Evolutionary conservation across 495 filamentous ascomycete species (phyloP).

Genomic region (Aspergillus nidulans): DNA sequence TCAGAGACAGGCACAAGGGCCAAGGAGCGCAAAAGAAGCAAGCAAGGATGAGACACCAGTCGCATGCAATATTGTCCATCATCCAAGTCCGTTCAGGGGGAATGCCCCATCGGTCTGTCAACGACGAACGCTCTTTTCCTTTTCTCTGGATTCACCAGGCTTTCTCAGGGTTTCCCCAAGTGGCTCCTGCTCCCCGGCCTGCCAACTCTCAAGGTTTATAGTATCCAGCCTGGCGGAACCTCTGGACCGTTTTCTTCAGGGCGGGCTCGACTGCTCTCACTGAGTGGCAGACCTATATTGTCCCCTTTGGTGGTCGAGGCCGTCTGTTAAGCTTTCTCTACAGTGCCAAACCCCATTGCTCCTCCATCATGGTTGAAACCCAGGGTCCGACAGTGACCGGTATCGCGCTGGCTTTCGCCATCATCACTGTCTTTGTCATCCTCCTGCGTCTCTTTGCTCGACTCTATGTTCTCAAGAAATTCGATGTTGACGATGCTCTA

Average conservation of each 20-base stretch:
- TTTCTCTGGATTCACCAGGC: no score
- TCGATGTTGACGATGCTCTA: slow-evolving; percentile 36
- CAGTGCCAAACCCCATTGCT: background rate
- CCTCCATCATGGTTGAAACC: slow-evolving; percentile 16
- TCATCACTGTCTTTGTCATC: slow-evolving; percentile 32
- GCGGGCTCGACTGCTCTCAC: background rate
- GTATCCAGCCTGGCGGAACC: background rate
- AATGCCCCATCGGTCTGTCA: background rate
- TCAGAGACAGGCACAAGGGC: background rate
- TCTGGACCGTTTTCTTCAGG: background rate
- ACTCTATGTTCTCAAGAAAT: slow-evolving; percentile 28
- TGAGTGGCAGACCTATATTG: no score
- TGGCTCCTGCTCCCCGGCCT: background rate
- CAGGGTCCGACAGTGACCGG: slow-evolving; percentile 29
- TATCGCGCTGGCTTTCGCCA: slow-evolving; percentile 32
- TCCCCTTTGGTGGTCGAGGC: background rate
- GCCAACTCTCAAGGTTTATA: background rate
- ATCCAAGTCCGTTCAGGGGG: no score
- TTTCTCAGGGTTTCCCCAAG: background rate
- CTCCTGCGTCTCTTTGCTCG: slow-evolving; percentile 33
- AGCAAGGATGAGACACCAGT: background rate
- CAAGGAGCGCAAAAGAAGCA: background rate
- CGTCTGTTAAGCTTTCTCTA: no score
- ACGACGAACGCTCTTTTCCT: background rate
- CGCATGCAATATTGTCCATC: background rate